Conservation (phyloP, 2,329 filamentous ascomycete genomes). For the Colletotrichum theobromicola region DNA sequence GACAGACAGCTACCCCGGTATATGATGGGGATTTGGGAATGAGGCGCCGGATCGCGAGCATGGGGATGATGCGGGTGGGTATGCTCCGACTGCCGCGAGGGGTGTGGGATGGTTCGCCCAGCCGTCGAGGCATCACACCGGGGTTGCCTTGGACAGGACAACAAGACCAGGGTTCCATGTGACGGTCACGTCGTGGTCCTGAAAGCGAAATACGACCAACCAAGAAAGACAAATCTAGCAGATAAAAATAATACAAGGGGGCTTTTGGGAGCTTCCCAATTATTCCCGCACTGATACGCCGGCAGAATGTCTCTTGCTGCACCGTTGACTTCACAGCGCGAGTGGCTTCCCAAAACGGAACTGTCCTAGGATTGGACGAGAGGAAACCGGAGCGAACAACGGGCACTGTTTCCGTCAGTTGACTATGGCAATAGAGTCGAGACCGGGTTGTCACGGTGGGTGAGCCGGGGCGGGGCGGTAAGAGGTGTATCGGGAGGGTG, state of each 20-base stretch:
- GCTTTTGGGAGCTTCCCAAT: not conserved
- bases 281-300: not conserved
- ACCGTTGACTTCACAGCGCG: not conserved
- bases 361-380: not conserved
- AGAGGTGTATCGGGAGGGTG: not conserved
- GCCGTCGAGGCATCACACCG: not conserved
- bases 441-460: not conserved
- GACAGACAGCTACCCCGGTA: not conserved
- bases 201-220: slow-evolving; percentile 19
- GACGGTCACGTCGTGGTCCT: not conserved
- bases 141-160: not conserved
- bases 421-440: not conserved
- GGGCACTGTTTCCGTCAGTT: not conserved
- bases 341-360: not conserved
- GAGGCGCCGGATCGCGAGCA: not conserved
- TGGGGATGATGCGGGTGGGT: not conserved
- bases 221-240: not conserved
- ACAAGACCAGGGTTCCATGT: not conserved
- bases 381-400: not conserved
- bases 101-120: not conserved
- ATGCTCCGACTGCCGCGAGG: not conserved
- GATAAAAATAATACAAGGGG: not conserved
- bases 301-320: not conserved
- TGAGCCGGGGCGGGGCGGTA: not conserved
- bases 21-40: not conserved